Evolutionary conservation across 768 basidiomycete genomes (phyloP).

Genomic region (Trametes cinnabarina): DNA sequence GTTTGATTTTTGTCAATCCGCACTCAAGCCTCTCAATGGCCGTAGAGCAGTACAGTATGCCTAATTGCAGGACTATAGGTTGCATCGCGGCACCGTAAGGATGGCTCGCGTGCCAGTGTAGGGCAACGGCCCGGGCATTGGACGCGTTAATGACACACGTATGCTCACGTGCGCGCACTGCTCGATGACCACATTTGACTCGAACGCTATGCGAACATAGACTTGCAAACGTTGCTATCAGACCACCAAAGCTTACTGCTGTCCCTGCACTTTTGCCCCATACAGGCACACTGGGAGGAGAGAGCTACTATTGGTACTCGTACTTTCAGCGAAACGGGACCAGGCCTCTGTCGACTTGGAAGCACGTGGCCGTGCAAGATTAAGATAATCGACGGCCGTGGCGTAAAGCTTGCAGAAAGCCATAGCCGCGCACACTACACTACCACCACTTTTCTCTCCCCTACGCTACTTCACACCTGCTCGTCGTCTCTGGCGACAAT

Average conservation of each 20-base stretch:
- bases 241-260: too few species aligned
- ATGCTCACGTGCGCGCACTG: constrained; percentile 17
- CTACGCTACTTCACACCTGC: neutral
- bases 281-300: too few species aligned
- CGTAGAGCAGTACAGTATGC: too few species aligned
- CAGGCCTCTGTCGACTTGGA: constrained; percentile 13
- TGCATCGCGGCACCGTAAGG: neutral
- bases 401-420: constrained; percentile 1
- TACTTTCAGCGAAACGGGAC: neutral
- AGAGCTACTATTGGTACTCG: too few species aligned
- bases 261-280: neutral
- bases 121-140: neutral
- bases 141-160: constrained; percentile 7
- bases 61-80: too few species aligned
- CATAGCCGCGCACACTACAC: neutral
- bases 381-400: constrained; percentile 23
- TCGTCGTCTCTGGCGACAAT: constrained; percentile 21
- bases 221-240: neutral
- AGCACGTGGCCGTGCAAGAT: constrained; percentile 25
- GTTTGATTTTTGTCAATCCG: too few species aligned
- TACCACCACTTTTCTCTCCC: neutral
- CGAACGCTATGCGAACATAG: constrained; percentile 2
- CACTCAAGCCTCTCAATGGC: too few species aligned
- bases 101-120: neutral
- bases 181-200: constrained; percentile 13